Conservation (phyloP, 176 grass and related monocot genomes). For the Metroxylon sagu region DNA sequence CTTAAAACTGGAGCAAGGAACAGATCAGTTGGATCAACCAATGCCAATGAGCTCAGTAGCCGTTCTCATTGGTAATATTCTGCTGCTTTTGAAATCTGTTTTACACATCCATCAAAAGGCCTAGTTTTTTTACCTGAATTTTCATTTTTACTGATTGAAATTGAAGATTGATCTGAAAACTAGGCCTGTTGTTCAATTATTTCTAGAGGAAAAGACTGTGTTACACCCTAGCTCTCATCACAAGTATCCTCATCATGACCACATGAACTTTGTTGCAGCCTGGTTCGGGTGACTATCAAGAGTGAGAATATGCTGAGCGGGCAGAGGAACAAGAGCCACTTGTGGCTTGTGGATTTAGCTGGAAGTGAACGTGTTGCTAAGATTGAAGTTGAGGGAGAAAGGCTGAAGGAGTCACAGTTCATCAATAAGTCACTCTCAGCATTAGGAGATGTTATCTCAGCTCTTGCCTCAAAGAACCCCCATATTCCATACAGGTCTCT, state of each 20-base stretch:
- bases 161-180: too few species aligned
- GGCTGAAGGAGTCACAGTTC: constrained; percentile 74
- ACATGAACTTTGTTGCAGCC: constrained; percentile 24
- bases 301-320: constrained; percentile 57
- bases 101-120: too few species aligned
- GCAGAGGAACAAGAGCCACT: constrained; percentile 53
- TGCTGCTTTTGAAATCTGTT: background rate
- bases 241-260: too few species aligned
- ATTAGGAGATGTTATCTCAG: constrained; percentile 86
- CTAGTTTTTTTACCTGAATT: too few species aligned
- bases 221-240: background rate
- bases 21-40: constrained; percentile 86
- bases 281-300: constrained; percentile 71
- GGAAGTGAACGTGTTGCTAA: constrained; percentile 76
- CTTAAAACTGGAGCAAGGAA: constrained; percentile 61
- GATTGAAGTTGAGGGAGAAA: constrained; percentile 88
- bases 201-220: background rate
- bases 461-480: constrained; percentile 74
- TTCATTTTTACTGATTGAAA: too few species aligned
- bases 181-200: background rate
- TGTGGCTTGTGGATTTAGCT: constrained; percentile 94
- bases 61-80: constrained; percentile 67
- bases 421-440: constrained; percentile 93
- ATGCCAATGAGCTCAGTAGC: constrained; percentile 84
- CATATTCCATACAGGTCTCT: constrained; percentile 86